Base-by-base conservation (phyloP, 176 grass and related monocot genomes). In the Oryza glaberrima region DNA sequence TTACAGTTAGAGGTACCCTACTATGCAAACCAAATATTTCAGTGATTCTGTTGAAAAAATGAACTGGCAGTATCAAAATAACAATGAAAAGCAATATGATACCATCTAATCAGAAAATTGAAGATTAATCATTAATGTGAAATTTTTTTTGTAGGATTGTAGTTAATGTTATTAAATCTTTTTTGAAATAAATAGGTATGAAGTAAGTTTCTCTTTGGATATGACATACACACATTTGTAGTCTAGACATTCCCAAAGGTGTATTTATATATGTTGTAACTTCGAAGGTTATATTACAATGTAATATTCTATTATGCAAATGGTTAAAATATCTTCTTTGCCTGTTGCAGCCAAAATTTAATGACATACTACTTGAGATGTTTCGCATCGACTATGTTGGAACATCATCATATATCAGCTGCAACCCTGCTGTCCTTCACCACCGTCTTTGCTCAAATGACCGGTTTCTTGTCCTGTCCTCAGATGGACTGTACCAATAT, bases 401-500 rank as follows among this genome's bases (percentile, higher is more conserved):
- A 65, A 81, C 81, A 22, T 83, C 77, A 65, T 44, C 92, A 76
- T 97, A 97, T 88, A 73, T 97, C 84, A 94, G 92, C 81, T 97
- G 92, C 85, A 82, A 82, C 65, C 94, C 94, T 44, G 89, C 90
- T 70, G 88, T 94, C 48, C 87, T 92, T 84, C 94, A 97, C 79
- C 94, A 90, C 76, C 89, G 73, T 63, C 90, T 97, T 69, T 92
- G 85, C 34, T 76, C 90, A 65, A 91, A 82, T 45, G 94, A 97
- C 76, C 82, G 77, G 54, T 97, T 97, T 83, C 88, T 97, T 75
- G 88, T 97, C 48, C 85, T 97, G 19, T 97, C 94, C 11, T 97
- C 94, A 73, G 94, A 97, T 73, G 94, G 94, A 65, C 82, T 97
- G 22, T 97, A 97, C 79, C 92, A 97, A 85, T 97, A 94, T 85